Percentiles rank a stretch among this genome's conserved stretches.
These are phyloP conservation scores for Solanum pinnatisectum DNA, from an alignment of 257 asterid species.

Conservation along the genomic window DNA sequence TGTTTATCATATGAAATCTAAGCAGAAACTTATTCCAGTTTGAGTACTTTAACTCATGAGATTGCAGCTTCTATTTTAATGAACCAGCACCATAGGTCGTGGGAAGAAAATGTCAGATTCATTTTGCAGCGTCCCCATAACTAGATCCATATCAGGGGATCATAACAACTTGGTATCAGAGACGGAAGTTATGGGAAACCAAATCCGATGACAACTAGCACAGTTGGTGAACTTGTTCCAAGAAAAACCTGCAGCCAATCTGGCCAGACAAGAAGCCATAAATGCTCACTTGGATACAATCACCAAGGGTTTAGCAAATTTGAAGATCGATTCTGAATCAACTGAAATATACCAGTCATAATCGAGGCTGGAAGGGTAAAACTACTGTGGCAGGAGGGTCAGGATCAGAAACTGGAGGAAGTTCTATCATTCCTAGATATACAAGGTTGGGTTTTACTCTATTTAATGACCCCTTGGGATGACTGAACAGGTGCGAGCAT, in stretches of 20 bases:
- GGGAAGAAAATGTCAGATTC: neutral
- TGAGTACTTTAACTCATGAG: neutral
- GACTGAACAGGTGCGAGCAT: neutral
- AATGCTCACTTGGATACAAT: neutral
- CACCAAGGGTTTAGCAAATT: neutral
- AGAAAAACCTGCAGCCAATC: neutral
- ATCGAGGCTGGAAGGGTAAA: neutral
- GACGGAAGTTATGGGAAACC: neutral
- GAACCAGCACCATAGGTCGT: neutral
- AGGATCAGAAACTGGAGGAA: neutral
- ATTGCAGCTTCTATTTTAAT: neutral
- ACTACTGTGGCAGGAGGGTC: neutral
- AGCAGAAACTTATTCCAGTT: neutral
- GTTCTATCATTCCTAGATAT: neutral
- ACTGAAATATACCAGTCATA: neutral
- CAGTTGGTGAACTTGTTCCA: neutral
- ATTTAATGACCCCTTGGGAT: neutral
- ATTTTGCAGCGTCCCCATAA: neutral
- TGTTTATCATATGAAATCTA: neutral
- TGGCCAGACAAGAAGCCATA: neutral
- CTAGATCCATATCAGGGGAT: neutral
- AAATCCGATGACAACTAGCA: neutral
- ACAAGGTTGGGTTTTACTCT: neutral
- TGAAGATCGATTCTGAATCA: neutral
- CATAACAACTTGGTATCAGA: neutral